phyloP scores from a whole-genome alignment of 257 asterid species.

The Lavandula angustifolia region DNA sequence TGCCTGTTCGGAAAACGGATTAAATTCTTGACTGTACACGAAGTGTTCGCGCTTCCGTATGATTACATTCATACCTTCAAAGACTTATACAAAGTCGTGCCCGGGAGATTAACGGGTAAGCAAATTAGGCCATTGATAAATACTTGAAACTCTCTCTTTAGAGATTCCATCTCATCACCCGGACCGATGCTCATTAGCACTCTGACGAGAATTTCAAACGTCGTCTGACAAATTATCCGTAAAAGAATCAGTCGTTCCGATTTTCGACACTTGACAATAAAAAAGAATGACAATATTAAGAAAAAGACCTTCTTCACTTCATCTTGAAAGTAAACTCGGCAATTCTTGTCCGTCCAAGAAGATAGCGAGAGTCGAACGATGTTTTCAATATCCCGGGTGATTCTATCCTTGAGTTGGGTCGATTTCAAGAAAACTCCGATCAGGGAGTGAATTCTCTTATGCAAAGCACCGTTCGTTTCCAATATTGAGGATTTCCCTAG shows the following conservation, averaged over 20 bases:
- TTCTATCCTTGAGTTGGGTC: constrained; percentile 59
- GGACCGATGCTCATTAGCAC: constrained; percentile 74
- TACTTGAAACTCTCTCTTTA: constrained; percentile 76
- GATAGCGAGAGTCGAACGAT: constrained; percentile 53
- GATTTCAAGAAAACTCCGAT: constrained; percentile 77
- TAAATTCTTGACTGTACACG: neutral
- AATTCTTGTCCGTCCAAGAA: constrained; percentile 45
- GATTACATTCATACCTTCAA: constrained; percentile 54
- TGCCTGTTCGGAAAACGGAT: constrained; percentile 48
- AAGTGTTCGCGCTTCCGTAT: neutral
- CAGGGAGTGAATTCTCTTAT: constrained; percentile 70
- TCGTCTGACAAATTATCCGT: constrained; percentile 49
- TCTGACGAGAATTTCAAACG: constrained; percentile 80
- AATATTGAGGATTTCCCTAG: constrained; percentile 81
- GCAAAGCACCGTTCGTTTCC: constrained; percentile 70
- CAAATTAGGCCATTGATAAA: constrained; percentile 89
- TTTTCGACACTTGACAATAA: neutral
- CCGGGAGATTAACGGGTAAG: constrained; percentile 88
- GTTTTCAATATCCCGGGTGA: constrained; percentile 61
- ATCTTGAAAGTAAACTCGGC: constrained; percentile 57
- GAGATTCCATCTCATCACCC: constrained; percentile 68
- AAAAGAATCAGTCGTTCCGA: neutral
- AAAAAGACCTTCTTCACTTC: constrained; percentile 72
- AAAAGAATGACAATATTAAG: constrained; percentile 8
- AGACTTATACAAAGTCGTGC: constrained; percentile 78